Conservation (phyloP, 129 eudicot genomes). For the Tagetes erecta region DNA sequence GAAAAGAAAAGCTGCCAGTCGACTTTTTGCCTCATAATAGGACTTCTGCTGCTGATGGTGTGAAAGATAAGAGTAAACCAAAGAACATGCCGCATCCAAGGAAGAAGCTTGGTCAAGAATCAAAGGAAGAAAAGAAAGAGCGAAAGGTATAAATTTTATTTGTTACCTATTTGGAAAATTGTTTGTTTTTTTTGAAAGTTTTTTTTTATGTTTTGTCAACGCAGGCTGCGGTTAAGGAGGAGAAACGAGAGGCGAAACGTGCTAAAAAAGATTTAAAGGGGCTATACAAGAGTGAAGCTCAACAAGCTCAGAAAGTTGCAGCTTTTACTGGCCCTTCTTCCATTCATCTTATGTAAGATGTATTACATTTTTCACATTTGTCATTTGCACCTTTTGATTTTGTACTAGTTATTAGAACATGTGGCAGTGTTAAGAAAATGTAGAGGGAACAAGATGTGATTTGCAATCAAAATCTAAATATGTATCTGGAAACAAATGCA, state of each 20-base stretch:
- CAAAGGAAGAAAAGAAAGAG: slow-evolving; percentile 96
- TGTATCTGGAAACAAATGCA: slow-evolving; percentile 8
- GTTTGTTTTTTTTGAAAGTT: too few relatives aligned
- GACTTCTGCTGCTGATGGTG: slow-evolving; percentile 39
- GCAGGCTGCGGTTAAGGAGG: slow-evolving; percentile 92
- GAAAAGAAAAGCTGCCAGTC: slow-evolving; percentile 75
- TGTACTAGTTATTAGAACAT: neutral
- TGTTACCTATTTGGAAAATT: neutral
- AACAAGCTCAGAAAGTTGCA: slow-evolving; percentile 89
- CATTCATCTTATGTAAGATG: slow-evolving; percentile 77
- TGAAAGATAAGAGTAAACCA: slow-evolving; percentile 37
- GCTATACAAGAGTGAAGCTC: slow-evolving; percentile 68
- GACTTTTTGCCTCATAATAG: slow-evolving; percentile 66
- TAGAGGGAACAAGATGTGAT: neutral
- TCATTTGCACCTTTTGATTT: neutral
- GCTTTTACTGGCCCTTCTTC: slow-evolving; percentile 91
- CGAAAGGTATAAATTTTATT: slow-evolving; percentile 60
- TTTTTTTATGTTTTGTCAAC: neutral
- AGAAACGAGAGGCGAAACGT: slow-evolving; percentile 81
- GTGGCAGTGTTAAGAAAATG: neutral
- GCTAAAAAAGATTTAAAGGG: slow-evolving; percentile 79
- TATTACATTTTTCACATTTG: neutral
- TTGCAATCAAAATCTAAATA: slow-evolving; percentile 1
- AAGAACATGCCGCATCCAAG: slow-evolving; percentile 43
- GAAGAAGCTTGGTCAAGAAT: slow-evolving; percentile 70